A percentile compares a stretch with the other conserved stretches of the same genome.
These are phyloP conservation scores for Colletotrichum lini DNA, from an alignment of 2,329 filamentous ascomycete genomes.

Conservation along the genomic window DNA sequence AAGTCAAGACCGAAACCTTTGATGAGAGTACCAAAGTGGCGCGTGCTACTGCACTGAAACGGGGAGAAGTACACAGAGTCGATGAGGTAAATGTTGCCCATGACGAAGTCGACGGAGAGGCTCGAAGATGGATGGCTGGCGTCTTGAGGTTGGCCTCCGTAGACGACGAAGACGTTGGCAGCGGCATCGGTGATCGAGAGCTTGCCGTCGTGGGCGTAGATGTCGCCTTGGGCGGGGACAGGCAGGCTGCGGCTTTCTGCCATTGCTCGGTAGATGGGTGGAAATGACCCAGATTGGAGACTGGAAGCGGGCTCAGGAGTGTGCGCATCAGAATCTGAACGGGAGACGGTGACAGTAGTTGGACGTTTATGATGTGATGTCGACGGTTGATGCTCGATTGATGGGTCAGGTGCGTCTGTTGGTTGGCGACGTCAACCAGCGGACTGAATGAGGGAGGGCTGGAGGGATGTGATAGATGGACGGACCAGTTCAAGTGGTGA, in stretches of 20 bases:
- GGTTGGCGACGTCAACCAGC: not conserved
- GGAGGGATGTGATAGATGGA: not conserved
- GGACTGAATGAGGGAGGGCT: too few relatives aligned
- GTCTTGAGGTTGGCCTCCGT: not conserved
- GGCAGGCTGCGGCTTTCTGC: constrained; percentile 4
- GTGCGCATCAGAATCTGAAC: not conserved
- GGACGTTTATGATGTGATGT: too few relatives aligned
- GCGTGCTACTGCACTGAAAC: not conserved
- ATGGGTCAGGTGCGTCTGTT: not conserved
- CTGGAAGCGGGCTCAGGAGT: not conserved
- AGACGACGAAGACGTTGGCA: constrained; percentile 27
- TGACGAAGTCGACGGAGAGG: constrained; percentile 21
- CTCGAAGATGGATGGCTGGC: not conserved
- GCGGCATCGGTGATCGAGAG: constrained; percentile 25
- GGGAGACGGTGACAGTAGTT: not conserved
- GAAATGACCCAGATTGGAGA: not conserved
- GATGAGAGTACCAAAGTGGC: constrained; percentile 15
- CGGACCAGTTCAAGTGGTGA: not conserved
- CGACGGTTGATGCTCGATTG: not conserved
- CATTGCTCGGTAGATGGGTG: not conserved
- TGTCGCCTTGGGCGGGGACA: constrained; percentile 17
- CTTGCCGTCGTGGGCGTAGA: constrained; percentile 8
- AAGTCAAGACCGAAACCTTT: constrained; percentile 25
- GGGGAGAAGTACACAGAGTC: constrained; percentile 11
- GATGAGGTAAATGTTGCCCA: constrained; percentile 33